A percentile compares a stretch with the other conserved stretches of the same genome.
Evolutionary conservation across 306 rosid species (phyloP).

Genomic region (Cicer yamashitae): DNA sequence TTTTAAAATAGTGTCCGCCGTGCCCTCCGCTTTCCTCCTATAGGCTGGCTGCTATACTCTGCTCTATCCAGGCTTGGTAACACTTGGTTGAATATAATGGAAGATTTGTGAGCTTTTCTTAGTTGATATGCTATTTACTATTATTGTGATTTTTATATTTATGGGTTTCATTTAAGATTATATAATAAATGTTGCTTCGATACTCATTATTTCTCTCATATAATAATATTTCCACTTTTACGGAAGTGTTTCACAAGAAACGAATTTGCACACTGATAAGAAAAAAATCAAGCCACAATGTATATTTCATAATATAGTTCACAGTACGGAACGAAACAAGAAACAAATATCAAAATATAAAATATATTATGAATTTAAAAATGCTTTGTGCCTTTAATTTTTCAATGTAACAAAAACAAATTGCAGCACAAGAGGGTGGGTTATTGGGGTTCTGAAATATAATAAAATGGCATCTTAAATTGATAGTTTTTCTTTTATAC

Average conservation of each 20-base stretch:
- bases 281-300: conserved; percentile 1
- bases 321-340: background rate
- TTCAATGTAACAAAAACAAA: conserved; percentile 5
- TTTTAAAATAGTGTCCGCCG: background rate
- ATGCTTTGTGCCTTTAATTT: background rate
- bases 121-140: background rate
- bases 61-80: background rate
- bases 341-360: background rate
- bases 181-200: background rate
- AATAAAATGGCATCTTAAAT: conserved; percentile 2
- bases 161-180: conserved; percentile 26
- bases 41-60: background rate
- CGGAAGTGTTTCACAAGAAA: background rate
- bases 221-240: conserved; percentile 2
- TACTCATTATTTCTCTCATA: background rate
- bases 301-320: conserved; percentile 2
- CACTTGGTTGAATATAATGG: conserved; percentile 21
- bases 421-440: background rate
- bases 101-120: conserved; percentile 4
- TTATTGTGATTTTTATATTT: conserved; percentile 4
- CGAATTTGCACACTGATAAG: background rate
- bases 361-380: conserved; percentile 15
- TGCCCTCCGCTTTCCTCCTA: background rate
- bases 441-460: conserved; percentile 16
- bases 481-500: conserved; percentile 4